These are phyloP conservation scores for Cicer bijugum DNA, from an alignment of 306 rosid genomes.

Conservation along the genomic window DNA sequence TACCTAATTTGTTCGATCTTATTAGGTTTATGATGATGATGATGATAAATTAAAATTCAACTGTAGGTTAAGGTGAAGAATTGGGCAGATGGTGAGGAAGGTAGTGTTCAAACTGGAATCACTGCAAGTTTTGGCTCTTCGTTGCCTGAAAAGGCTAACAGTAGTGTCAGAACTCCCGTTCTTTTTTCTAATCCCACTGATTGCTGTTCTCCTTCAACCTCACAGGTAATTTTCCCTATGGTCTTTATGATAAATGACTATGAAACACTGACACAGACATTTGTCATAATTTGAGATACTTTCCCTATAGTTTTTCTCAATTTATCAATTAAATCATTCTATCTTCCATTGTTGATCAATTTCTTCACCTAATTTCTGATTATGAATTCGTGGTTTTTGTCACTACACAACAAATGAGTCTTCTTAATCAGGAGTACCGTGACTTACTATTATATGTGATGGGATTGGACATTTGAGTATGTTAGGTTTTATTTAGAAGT, in stretches of 20 bases:
- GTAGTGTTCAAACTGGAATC: conserved; percentile 50
- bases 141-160: conserved; percentile 58
- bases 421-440: too few species aligned
- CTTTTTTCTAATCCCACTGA: conserved; percentile 62
- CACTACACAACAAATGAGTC: too few species aligned
- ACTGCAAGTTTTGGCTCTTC: conserved; percentile 82
- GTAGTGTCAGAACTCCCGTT: conserved; percentile 54
- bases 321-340: too few species aligned
- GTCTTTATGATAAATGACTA: too few species aligned
- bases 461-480: not conserved
- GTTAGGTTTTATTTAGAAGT: conserved; percentile 19
- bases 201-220: conserved; percentile 71
- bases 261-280: too few species aligned
- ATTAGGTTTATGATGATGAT: not conserved
- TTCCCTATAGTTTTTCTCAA: too few species aligned
- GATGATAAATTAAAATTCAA: not conserved
- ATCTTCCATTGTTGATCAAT: too few species aligned
- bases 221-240: conserved; percentile 50
- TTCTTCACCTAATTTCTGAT: too few species aligned
- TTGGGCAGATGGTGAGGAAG: conserved; percentile 69
- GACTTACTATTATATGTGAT: not conserved
- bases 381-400: too few species aligned
- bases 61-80: conserved; percentile 70
- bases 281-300: too few species aligned
- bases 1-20: conserved; percentile 14